Percentiles rank a stretch among this genome's conserved stretches.
Conservation (phyloP, 495 filamentous ascomycete species). For the Podospora comata region DNA sequence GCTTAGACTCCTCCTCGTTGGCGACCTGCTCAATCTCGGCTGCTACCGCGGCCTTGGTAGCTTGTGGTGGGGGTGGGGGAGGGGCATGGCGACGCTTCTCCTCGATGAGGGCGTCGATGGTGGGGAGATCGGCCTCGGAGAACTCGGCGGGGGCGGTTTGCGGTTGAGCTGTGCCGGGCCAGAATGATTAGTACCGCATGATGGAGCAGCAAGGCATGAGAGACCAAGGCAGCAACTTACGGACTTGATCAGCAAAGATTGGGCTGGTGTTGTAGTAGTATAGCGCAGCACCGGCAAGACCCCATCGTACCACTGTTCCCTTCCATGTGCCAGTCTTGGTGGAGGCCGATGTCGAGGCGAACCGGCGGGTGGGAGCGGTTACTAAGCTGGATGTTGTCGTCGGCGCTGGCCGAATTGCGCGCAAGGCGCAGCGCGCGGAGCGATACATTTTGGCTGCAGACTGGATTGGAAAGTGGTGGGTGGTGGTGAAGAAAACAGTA, state of each 20-base stretch:
- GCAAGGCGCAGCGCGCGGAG: slow-evolving; percentile 49
- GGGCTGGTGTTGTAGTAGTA: slow-evolving; percentile 93
- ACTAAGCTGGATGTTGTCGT: slow-evolving; percentile 11
- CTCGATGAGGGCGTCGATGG: slow-evolving; percentile 49
- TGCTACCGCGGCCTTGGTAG: slow-evolving; percentile 22
- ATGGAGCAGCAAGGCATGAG: not conserved
- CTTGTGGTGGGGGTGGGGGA: slow-evolving; percentile 26
- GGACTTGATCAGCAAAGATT: slow-evolving; percentile 78
- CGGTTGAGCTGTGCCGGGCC: slow-evolving; percentile 26
- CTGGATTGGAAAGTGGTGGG: slow-evolving; percentile 14
- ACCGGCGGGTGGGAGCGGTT: slow-evolving; percentile 49
- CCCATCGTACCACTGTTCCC: slow-evolving; percentile 67
- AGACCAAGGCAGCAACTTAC: slow-evolving; percentile 52
- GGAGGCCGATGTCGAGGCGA: slow-evolving; percentile 67
- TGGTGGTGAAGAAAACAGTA: not conserved
- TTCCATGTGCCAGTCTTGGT: slow-evolving; percentile 77
- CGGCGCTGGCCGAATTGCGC: slow-evolving; percentile 35
- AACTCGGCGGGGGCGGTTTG: slow-evolving; percentile 39
- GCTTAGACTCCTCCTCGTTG: slow-evolving; percentile 16
- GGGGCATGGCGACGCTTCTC: slow-evolving; percentile 47
- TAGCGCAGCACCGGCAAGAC: slow-evolving; percentile 68
- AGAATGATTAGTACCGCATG: not conserved
- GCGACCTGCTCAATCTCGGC: slow-evolving; percentile 23
- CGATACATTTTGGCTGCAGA: slow-evolving; percentile 54
- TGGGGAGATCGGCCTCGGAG: slow-evolving; percentile 47